Base-by-base conservation (phyloP, 495 filamentous ascomycete genomes). In the Cairneyella variabilis region DNA sequence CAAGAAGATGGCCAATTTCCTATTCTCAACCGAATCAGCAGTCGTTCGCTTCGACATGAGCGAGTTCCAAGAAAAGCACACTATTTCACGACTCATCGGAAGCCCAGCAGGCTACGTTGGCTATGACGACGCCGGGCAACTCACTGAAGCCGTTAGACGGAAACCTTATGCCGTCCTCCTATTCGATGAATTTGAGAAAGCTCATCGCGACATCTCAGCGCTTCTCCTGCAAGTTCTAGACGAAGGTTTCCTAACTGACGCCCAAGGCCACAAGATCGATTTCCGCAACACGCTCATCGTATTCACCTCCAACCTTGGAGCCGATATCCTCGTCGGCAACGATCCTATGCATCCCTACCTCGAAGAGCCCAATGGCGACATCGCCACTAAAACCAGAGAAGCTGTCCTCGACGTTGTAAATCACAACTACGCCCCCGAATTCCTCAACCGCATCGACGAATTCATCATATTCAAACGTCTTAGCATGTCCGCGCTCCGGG, bases 161-260 rank as follows among this genome's bases (percentile, higher is more conserved):
- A 98, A 97, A 66, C 93, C 93, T 1, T 97, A 98, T 61, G 93
- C 93, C 1, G 88, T 98, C 4, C 73, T 98, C 0, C 75, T 98
- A 1, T 95, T 98, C 57, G 93, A 98, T 69, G 93, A 97, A 61
- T 98, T 96, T 64, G 92, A 97, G 66, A 97, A 98, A 65, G 92
- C 92, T 2, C 92, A 97, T 64, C 84, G 88, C 20, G 93, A 98
- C 64, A 97, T 97, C 55, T 93, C 90, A 2, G 84, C 91, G 0
- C 72, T 98, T n/a, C 80, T 98, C 3, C 80, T 98, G 1, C 93
- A 97, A 60, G 93, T 97, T 1, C 80, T 98, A 0, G 93, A 98
- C 69, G 93, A 97, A 67, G 93, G 92, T 11, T 97, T 92, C 73
- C 77, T 98, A 22, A 96, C 93, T 3, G 93, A 97, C 67, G 79